A percentile compares a stretch with the other conserved stretches of the same genome.
Evolutionary conservation across 1,284 basidiomycete genomes (phyloP).

Genomic region (Heterobasidion irregulare): DNA sequence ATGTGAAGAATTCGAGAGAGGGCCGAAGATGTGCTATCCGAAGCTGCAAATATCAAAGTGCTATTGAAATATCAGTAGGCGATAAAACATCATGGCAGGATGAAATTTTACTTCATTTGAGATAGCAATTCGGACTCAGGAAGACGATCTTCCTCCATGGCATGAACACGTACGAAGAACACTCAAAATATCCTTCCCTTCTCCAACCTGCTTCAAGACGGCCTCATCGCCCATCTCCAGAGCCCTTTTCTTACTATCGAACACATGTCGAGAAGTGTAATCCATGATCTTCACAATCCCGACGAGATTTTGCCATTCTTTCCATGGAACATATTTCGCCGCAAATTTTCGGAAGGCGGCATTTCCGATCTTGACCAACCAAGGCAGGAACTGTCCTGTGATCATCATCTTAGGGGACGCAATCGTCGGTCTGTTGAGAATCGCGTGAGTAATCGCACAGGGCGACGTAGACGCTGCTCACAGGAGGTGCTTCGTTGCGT

Average conservation of each 20-base stretch:
- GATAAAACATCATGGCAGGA: not conserved
- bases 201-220: slow-evolving; percentile 21
- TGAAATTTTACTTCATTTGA: slow-evolving; percentile 9
- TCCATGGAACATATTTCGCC: slow-evolving; percentile 25
- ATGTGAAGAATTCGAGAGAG: slow-evolving; percentile 10
- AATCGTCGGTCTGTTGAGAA: slow-evolving; percentile 13
- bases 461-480: slow-evolving; percentile 11
- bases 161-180: slow-evolving; percentile 27
- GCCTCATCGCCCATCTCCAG: slow-evolving; percentile 26
- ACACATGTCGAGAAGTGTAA: slow-evolving; percentile 27
- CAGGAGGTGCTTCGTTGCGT: slow-evolving; percentile 21
- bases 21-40: slow-evolving; percentile 14
- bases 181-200: slow-evolving; percentile 38
- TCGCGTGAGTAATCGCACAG: not conserved
- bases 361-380: slow-evolving; percentile 24
- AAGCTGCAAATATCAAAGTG: slow-evolving; percentile 9
- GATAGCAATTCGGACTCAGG: slow-evolving; percentile 6
- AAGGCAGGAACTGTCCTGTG: slow-evolving; percentile 22
- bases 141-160: slow-evolving; percentile 8
- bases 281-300: slow-evolving; percentile 31
- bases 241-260: slow-evolving; percentile 28
- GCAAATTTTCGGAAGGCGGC: slow-evolving; percentile 26
- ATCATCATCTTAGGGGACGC: slow-evolving; percentile 12
- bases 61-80: not conserved
- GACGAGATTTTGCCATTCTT: slow-evolving; percentile 23